Evolutionary conservation across 306 rosid species (phyloP).

Genomic region (Urtica urens): DNA sequence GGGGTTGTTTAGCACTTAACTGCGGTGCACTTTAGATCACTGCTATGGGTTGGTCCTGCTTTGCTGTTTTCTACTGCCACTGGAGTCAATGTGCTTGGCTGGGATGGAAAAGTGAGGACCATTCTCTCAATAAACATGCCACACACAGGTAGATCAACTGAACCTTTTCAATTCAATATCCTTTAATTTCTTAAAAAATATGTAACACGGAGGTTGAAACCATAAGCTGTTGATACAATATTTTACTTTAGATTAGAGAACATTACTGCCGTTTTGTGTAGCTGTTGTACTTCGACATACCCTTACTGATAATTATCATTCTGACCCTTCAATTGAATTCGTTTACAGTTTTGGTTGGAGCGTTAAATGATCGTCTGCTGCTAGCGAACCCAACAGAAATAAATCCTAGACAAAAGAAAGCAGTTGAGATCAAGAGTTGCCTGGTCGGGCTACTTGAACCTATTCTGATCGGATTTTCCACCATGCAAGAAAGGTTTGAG

Average conservation of each 20-base stretch:
- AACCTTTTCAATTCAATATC: too few relatives aligned
- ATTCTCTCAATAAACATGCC: conserved; percentile 78
- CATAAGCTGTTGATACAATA: conserved; percentile 19
- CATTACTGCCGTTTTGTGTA: not conserved
- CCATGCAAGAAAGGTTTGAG: conserved; percentile 89
- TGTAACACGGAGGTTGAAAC: conserved; percentile 63
- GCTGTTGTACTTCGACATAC: not conserved
- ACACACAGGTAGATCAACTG: conserved; percentile 73
- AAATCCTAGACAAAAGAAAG: conserved; percentile 80
- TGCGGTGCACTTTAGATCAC: conserved; percentile 71
- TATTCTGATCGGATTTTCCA: conserved; percentile 90
- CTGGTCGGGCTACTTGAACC: conserved; percentile 99
- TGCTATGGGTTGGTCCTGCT: conserved; percentile 96
- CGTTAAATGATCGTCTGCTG: conserved; percentile 81
- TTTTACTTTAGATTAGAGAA: not conserved
- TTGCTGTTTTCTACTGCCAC: conserved; percentile 94
- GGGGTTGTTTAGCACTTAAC: conserved; percentile 45
- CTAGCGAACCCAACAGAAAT: conserved; percentile 76
- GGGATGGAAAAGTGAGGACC: conserved; percentile 96
- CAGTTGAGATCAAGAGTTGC: conserved; percentile 83
- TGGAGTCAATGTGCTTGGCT: conserved; percentile 77
- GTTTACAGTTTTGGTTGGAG: conserved; percentile 77
- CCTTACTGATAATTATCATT: not conserved
- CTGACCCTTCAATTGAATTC: conserved; percentile 23
- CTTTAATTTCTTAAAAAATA: conserved; percentile 66